phyloP scores from a whole-genome alignment of 1,284 basidiomycete genomes.

The Apiotrichum mycotoxinovorans region DNA sequence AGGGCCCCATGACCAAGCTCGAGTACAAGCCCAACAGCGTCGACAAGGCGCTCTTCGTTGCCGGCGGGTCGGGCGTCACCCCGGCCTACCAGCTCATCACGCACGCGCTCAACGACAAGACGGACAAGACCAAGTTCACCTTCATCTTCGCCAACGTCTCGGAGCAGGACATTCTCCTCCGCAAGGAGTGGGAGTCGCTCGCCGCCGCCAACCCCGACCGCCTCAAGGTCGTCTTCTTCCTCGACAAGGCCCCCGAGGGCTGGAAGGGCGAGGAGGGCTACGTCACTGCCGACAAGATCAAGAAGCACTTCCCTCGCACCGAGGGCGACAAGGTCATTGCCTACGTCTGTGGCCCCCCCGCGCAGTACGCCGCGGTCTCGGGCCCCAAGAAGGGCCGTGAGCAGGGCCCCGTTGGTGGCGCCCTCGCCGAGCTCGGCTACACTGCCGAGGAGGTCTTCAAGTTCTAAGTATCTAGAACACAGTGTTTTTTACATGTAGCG shows the following conservation, averaged over 20 bases:
- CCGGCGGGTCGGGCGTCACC: conserved; percentile 60
- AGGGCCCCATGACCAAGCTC: conserved; percentile 84
- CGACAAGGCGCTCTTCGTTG: conserved; percentile 80
- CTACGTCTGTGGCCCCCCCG: conserved; percentile 89
- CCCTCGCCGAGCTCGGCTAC: conserved; percentile 83
- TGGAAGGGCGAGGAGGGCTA: conserved; percentile 63
- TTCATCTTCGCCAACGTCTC: conserved; percentile 86
- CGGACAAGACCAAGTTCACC: conserved; percentile 95
- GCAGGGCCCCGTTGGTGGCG: conserved; percentile 78
- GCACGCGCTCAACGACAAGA: conserved; percentile 62
- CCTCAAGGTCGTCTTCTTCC: conserved; percentile 76
- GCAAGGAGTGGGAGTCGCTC: conserved; percentile 72
- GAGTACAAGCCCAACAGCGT: conserved; percentile 80
- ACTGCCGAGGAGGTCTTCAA: conserved; percentile 62
- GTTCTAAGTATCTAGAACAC: conserved; percentile 37
- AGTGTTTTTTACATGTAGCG: too few relatives aligned
- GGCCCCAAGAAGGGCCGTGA: conserved; percentile 59
- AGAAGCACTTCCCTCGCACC: conserved; percentile 61
- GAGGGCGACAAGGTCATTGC: conserved; percentile 78
- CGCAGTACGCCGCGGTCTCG: conserved; percentile 72
- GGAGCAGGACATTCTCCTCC: conserved; percentile 85
- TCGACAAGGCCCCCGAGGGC: conserved; percentile 69
- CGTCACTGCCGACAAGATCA: conserved; percentile 63
- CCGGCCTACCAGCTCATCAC: conserved; percentile 60
- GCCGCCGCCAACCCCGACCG: conserved; percentile 64